Base-by-base conservation (phyloP, 2,329 filamentous ascomycete genomes). In the Hirsutella minnesotensis region DNA sequence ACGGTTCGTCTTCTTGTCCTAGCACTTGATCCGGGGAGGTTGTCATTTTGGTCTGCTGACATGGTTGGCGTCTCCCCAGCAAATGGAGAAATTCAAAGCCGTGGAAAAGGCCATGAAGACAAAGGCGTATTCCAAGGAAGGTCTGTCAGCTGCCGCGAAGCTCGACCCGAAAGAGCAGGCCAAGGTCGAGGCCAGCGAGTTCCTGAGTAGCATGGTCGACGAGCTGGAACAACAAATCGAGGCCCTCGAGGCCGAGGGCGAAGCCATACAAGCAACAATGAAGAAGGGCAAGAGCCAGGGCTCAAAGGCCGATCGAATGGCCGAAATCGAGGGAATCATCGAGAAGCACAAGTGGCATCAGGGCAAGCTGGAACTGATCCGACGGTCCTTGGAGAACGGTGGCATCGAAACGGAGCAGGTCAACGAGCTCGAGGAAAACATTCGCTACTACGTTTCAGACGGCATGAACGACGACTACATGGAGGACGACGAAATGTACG, bases 71-170 rank as follows among this genome's bases (percentile, higher is more conserved):
- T 12, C 22, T 5, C 16, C n/a, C 8, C 67, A 92, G 86, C 83
- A 90, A 85, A 98, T 98, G 92, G 92, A 98, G 68, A 88, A 87
- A 57, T 98, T 98, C 77, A 98, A 98, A 70, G 90, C 89, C n/a
- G 92, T 98, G 42, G 92, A 98, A 66, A 98, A 98, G 72, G 92
- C 95, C 58, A 96, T 98, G 92, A 98, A 98, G 73, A 98, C 92
- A 44, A 98, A 98, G 66, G 92, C 92, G 47, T 98, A 95, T 67
- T 96, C 92, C 48, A 96, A 98, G 72, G 92, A 96, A 66, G 92
- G 92, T 37, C 69, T 98, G 51, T 92, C 86, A 49, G 86, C 90
- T 41, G 87, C 88, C 21, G 82, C 87, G 40, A 94, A 94, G 65
- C 75, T 96, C 50, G 92, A 98, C 67, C 92, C 92, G n/a, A 94